Evolutionary conservation across 2,329 filamentous ascomycete species (phyloP).

Genomic region (Eutypella sp.): DNA sequence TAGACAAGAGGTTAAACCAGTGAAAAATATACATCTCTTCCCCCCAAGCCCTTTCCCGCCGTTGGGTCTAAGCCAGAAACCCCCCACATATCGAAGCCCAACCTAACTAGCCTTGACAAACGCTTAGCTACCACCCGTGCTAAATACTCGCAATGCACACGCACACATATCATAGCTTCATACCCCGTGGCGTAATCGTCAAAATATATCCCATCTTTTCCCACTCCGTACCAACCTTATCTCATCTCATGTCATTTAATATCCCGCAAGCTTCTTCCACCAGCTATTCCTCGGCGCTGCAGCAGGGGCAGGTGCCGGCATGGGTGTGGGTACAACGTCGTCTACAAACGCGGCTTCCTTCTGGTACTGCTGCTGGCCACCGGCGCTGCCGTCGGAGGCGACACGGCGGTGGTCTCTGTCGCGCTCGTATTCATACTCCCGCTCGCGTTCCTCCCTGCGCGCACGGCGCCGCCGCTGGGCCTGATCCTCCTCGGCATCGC

Average conservation of each 20-base stretch:
- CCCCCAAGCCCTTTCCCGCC: no score
- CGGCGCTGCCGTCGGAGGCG: constrained; percentile 27
- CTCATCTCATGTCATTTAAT: no score
- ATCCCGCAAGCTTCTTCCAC: constrained; percentile 53
- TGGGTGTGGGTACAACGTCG: constrained; percentile 28
- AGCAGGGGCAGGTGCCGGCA: constrained; percentile 38
- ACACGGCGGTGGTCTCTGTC: constrained; percentile 27
- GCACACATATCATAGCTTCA: neutral
- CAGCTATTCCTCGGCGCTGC: constrained; percentile 48
- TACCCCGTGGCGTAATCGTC: no score
- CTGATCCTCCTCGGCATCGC: constrained; percentile 40
- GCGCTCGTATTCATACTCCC: neutral
- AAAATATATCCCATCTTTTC: no score
- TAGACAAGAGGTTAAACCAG: no score
- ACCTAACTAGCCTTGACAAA: no score
- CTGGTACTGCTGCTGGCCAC: constrained; percentile 24
- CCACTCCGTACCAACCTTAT: no score
- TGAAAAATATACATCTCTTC: no score
- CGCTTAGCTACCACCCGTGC: no score
- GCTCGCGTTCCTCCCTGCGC: constrained; percentile 31
- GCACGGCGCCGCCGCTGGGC: constrained; percentile 39
- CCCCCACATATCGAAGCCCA: no score
- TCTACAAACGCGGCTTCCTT: neutral
- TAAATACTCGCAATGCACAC: no score
- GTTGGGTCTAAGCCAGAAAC: no score